Evolutionary conservation across 305 asterid species (phyloP), one percentile per base, ranked within the genome.

Genomic region (Salvia sclarea): DNA sequence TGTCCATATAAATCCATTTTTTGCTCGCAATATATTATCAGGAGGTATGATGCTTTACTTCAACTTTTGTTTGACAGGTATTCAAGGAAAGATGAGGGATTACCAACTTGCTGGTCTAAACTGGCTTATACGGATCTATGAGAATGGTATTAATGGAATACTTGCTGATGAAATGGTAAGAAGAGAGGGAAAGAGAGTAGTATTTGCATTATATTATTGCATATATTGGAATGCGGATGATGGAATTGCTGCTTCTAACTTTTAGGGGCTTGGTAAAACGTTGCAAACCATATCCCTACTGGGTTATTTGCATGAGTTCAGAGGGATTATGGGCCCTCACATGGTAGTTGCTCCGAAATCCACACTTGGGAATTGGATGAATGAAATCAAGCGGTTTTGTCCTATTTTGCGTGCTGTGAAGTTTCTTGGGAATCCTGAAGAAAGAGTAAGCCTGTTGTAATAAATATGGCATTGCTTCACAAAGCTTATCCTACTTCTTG

Each of bases 291-390:
- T 95, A 72, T 95, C 99, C 13, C 86, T 95, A 79, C 56, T 95
- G 73, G 99, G 97, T 24, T 95, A 95, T 80, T 84, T 95, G 77
- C 92, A 86, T 33, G 99, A 95, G 76, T 95, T 89, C 76, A 85
- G 92, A 83, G 98, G 98, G 75, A 95, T 95, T 70, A 92, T 94
- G 14, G 99, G 98, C 66, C 99, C 99, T 57, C 99, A 95, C 78
- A 92, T 95, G 99, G 99, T 95, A 70, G 99, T 92, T 80, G 95
- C 99, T 41, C 99, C 99, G 8, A 95, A 95, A 77, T 95, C 99
- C 59, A 95, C 98, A 20, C 99, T 95, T 41, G 99, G 99, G 24
- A 92, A 95, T 73, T 95, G 99, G 99, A 95, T 95, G 99, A 95
- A 95, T 72, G 99, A 95, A 83, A 92, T 95, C 74, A 91, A 85